Conservation (phyloP, 306 rosid genomes). For the Trichosanthes cucumerina region DNA sequence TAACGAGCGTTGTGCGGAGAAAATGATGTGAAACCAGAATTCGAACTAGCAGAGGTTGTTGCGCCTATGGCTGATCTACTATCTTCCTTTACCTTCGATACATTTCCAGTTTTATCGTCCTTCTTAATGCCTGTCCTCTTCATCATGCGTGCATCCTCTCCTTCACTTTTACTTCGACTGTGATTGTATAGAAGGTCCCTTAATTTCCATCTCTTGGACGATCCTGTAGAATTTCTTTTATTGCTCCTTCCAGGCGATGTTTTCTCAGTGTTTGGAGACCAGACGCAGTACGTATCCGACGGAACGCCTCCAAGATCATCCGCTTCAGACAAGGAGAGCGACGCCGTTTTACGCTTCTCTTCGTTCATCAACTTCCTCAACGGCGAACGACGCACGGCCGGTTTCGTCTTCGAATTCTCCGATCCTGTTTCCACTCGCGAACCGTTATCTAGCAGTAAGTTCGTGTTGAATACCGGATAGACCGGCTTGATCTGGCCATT, state of each 20-base stretch:
- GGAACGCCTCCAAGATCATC: conserved; percentile 42
- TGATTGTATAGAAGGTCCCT: conserved; percentile 28
- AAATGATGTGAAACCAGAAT: background rate
- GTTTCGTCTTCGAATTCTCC: conserved; percentile 11
- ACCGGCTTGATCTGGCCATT: conserved; percentile 70
- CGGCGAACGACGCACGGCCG: conserved; percentile 29
- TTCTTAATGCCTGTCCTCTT: conserved; percentile 14
- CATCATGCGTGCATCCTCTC: conserved; percentile 24
- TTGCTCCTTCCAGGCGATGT: conserved; percentile 17
- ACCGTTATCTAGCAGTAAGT: conserved; percentile 14
- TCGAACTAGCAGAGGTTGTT: background rate
- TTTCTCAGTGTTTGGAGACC: conserved; percentile 37
- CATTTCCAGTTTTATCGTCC: background rate
- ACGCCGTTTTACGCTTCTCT: conserved; percentile 51
- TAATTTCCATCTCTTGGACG: conserved; percentile 68
- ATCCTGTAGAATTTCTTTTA: conserved; percentile 43
- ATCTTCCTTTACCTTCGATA: background rate
- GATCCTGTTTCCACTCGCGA: background rate
- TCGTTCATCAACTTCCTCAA: conserved; percentile 66
- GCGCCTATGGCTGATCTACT: background rate
- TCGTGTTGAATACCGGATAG: conserved; percentile 47
- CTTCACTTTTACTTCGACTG: conserved; percentile 41
- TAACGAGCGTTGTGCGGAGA: background rate
- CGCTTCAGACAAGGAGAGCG: conserved; percentile 51
- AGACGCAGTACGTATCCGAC: conserved; percentile 49